phyloP scores from a whole-genome alignment of 495 filamentous ascomycete genomes.

The Chaetomium cochliodes region DNA sequence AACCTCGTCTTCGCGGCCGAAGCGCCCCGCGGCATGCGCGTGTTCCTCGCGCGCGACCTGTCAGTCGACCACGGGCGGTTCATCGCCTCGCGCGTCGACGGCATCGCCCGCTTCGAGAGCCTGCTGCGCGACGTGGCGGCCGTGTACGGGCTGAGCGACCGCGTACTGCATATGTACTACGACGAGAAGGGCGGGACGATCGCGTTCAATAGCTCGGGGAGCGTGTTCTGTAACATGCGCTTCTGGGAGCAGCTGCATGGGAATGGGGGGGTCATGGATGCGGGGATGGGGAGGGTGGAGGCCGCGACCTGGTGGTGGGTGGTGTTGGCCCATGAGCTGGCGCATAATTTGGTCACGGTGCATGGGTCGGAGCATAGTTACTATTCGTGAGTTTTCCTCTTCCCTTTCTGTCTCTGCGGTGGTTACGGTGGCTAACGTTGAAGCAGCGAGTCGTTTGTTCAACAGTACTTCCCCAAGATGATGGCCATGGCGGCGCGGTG shows the following conservation, averaged over 20 bases:
- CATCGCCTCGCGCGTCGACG: slow-evolving; percentile 57
- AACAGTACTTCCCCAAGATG: slow-evolving; percentile 51
- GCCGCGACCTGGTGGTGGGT: slow-evolving; percentile 78
- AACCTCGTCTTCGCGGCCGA: slow-evolving; percentile 75
- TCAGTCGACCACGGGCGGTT: slow-evolving; percentile 46
- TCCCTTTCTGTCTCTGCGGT: not conserved
- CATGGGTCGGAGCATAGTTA: slow-evolving; percentile 83
- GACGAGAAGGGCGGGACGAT: slow-evolving; percentile 77
- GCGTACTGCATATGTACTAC: slow-evolving; percentile 79
- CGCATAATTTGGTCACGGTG: slow-evolving; percentile 81
- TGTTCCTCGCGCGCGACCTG: slow-evolving; percentile 64
- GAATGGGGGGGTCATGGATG: slow-evolving; percentile 25
- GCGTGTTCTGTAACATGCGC: slow-evolving; percentile 89
- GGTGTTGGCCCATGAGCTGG: slow-evolving; percentile 85
- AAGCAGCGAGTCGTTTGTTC: slow-evolving; percentile 50
- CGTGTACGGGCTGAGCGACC: slow-evolving; percentile 63
- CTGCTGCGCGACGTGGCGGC: slow-evolving; percentile 67
- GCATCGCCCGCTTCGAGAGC: slow-evolving; percentile 68
- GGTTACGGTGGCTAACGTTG: slow-evolving; percentile 10
- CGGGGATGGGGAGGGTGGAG: slow-evolving; percentile 57
- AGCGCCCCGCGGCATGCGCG: slow-evolving; percentile 65
- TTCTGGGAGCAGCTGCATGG: slow-evolving; percentile 79
- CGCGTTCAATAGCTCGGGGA: slow-evolving; percentile 79
- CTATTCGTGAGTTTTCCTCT: slow-evolving; percentile 61
- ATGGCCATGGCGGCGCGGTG: slow-evolving; percentile 40